A percentile compares a stretch with the other conserved stretches of the same genome.
Evolutionary conservation across 1,139 yeast species (phyloP).

Genomic region (Dujonia santamariae): DNA sequence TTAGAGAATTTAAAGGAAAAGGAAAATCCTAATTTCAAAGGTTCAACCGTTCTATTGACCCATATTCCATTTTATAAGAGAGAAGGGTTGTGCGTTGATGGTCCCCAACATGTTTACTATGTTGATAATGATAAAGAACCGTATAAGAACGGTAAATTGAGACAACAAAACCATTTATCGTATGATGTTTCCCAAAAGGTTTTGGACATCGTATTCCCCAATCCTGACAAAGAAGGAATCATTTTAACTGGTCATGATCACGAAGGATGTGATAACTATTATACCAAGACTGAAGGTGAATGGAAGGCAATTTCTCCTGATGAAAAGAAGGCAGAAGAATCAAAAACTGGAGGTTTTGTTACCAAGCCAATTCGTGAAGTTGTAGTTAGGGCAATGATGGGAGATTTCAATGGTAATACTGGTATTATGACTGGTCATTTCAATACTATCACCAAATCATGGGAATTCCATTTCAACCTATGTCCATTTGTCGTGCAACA

Average conservation of each 20-base stretch:
- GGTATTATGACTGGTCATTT: slow-evolving; percentile 79
- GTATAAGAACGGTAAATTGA: slow-evolving; percentile 63
- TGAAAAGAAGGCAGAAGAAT: slow-evolving; percentile 18
- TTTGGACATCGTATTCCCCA: slow-evolving; percentile 64
- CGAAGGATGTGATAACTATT: slow-evolving; percentile 81
- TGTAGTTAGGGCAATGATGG: slow-evolving; percentile 94
- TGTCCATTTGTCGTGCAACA: slow-evolving; percentile 91
- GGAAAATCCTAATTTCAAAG: slow-evolving; percentile 51
- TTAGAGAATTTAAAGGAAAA: slow-evolving; percentile 51
- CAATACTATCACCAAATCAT: slow-evolving; percentile 26
- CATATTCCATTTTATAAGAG: slow-evolving; percentile 87
- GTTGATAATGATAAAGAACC: slow-evolving; percentile 60
- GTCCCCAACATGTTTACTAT: slow-evolving; percentile 64
- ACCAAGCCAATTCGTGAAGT: slow-evolving; percentile 58
- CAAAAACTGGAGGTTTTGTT: slow-evolving; percentile 10
- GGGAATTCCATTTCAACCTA: slow-evolving; percentile 68
- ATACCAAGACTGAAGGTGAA: slow-evolving; percentile 38
- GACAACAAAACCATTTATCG: slow-evolving; percentile 86
- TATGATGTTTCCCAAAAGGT: slow-evolving; percentile 64
- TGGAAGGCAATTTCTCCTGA: slow-evolving; percentile 73
- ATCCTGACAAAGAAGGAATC: slow-evolving; percentile 62
- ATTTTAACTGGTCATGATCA: slow-evolving; percentile 96
- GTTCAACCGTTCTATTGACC: slow-evolving; percentile 79
- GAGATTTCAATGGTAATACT: slow-evolving; percentile 86
- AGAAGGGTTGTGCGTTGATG: slow-evolving; percentile 82